These are phyloP conservation scores for Colletotrichum horii DNA, from an alignment of 2,329 filamentous ascomycete genomes.

Conservation along the genomic window DNA sequence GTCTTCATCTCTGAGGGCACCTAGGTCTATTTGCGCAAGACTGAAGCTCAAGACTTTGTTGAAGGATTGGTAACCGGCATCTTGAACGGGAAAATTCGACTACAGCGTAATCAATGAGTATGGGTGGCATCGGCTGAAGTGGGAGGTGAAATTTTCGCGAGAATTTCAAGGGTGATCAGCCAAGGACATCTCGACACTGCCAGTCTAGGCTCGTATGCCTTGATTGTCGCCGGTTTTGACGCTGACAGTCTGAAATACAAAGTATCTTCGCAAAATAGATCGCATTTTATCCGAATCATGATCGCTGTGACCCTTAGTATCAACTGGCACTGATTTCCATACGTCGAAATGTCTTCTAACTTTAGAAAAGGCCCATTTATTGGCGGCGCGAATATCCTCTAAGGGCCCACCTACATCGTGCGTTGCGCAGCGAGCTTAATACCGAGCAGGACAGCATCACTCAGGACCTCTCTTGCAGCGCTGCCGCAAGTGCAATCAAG, in stretches of 20 bases:
- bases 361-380: not conserved
- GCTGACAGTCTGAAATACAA: not conserved
- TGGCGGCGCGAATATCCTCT: not conserved
- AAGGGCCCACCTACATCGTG: not conserved
- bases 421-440: not conserved
- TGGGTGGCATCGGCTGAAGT: not conserved
- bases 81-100: not conserved
- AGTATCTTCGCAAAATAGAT: not conserved
- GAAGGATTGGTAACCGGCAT: not conserved
- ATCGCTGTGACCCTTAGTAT: not conserved
- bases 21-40: not conserved
- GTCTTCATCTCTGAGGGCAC: not conserved
- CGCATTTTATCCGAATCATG: not conserved
- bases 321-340: not conserved
- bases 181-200: not conserved
- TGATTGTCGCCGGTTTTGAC: not conserved
- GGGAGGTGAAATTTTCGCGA: not conserved
- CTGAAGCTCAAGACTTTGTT: not conserved
- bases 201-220: not conserved
- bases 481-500: too few species aligned
- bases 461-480: not conserved
- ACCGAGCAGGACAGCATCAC: not conserved
- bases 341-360: not conserved
- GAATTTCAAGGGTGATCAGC: not conserved
- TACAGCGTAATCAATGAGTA: not conserved